Evolutionary conservation across 1,284 basidiomycete species (phyloP).

Genomic region (Neonothopanus nambi): DNA sequence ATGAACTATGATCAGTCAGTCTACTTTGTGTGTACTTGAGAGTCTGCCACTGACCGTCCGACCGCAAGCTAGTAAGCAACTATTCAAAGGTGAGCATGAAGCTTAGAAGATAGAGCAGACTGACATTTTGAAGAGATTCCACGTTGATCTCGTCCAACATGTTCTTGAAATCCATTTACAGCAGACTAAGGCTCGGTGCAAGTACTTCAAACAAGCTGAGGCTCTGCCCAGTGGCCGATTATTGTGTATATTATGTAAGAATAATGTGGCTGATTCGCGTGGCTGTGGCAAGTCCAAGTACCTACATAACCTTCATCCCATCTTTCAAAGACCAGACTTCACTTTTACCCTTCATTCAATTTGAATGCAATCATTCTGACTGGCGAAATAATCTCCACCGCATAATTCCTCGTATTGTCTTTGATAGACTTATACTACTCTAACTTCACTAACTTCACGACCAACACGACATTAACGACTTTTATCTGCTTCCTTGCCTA

Average conservation of each 20-base stretch:
- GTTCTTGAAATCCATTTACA: conserved; percentile 20
- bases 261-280: neutral
- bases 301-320: neutral
- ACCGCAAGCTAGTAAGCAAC: conserved; percentile 26
- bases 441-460: no score
- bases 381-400: neutral
- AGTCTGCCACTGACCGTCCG: neutral
- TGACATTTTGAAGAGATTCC: conserved; percentile 43
- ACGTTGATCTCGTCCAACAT: conserved; percentile 36
- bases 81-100: conserved; percentile 26
- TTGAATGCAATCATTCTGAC: conserved; percentile 1
- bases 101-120: conserved; percentile 9
- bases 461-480: conserved; percentile 13
- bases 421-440: conserved; percentile 12
- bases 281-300: neutral
- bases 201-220: no score
- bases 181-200: no score
- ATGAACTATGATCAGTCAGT: neutral
- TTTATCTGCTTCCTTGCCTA: neutral
- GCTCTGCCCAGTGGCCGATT: no score
- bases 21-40: neutral
- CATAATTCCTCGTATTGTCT: conserved; percentile 1
- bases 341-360: no score
- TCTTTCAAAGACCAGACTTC: neutral
- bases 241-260: no score